A percentile compares a stretch with the other conserved stretches of the same genome.
Conservation (phyloP, 164 flowering plant genomes). For the Sedum album region DNA sequence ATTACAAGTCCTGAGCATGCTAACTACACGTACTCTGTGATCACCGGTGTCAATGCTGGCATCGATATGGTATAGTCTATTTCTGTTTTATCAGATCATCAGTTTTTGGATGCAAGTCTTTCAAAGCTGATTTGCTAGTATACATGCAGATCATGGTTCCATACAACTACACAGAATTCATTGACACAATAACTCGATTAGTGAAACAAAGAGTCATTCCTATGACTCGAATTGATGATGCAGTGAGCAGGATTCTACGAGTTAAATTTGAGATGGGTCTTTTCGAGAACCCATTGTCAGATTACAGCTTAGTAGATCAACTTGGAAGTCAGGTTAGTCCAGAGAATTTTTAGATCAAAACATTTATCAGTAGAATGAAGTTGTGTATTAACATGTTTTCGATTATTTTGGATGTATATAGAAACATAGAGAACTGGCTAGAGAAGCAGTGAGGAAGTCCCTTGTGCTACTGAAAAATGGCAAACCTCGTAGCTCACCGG, state of each 20-base stretch:
- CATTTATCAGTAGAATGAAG: background rate
- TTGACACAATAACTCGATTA: conserved; percentile 10
- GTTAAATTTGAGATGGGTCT: conserved; percentile 37
- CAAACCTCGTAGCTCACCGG: conserved; percentile 21
- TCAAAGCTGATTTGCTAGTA: background rate
- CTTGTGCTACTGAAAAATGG: conserved; percentile 49
- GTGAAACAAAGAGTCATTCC: conserved; percentile 13
- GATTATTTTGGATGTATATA: conserved; percentile 3
- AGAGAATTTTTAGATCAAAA: background rate
- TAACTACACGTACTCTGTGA: conserved; percentile 17
- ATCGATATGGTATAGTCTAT: conserved; percentile 16
- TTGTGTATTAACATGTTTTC: background rate
- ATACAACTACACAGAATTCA: conserved; percentile 16
- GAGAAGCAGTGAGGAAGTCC: conserved; percentile 57
- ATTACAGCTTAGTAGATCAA: conserved; percentile 21
- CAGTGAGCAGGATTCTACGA: conserved; percentile 21
- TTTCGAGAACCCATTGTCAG: conserved; percentile 33
- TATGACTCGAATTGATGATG: conserved; percentile 21
- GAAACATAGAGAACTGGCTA: conserved; percentile 48
- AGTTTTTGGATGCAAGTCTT: background rate
- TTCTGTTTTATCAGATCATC: background rate
- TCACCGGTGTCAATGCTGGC: conserved; percentile 15
- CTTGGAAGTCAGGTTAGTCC: conserved; percentile 30
- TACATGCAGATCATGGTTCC: conserved; percentile 19
- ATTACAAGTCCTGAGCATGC: conserved; percentile 11